phyloP scores from a whole-genome alignment of 2,329 filamentous ascomycete genomes.

The Anthostomella pinea region DNA sequence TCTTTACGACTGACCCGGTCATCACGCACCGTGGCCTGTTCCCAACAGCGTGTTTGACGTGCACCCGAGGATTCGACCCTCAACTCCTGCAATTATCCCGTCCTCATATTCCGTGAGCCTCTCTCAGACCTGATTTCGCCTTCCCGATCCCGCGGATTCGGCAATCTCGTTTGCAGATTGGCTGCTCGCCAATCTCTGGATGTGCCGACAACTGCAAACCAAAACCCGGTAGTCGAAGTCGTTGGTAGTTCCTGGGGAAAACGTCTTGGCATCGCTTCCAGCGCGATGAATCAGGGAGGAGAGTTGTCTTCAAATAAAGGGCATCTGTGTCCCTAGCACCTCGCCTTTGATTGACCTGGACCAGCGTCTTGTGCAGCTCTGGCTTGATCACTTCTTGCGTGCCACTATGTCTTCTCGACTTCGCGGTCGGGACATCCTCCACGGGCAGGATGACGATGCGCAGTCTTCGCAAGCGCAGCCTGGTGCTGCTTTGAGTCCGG shows the following conservation, averaged over 20 bases:
- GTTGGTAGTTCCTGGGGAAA: conserved; percentile 9
- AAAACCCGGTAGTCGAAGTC: conserved; percentile 8
- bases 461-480: conserved; percentile 18
- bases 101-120: conserved; percentile 17
- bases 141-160: conserved; percentile 22
- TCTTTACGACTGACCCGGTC: neutral
- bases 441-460: conserved; percentile 16
- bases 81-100: conserved; percentile 22
- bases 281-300: conserved; percentile 21
- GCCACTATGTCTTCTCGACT: conserved; percentile 30
- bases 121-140: conserved; percentile 17
- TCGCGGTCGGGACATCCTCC: conserved; percentile 23
- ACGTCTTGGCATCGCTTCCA: conserved; percentile 6
- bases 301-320: conserved; percentile 13
- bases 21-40: conserved; percentile 7
- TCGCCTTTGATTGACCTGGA: conserved; percentile 12
- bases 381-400: conserved; percentile 2
- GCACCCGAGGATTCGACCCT: conserved; percentile 12
- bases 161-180: conserved; percentile 26
- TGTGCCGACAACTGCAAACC: conserved; percentile 17
- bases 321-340: conserved; percentile 9
- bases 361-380: conserved; percentile 14
- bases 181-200: conserved; percentile 17
- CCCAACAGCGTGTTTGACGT: conserved; percentile 19
- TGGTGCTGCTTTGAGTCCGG: conserved; percentile 51